These are phyloP conservation scores for Populus alba DNA, from an alignment of 345 rosid genomes.

Conservation along the genomic window DNA sequence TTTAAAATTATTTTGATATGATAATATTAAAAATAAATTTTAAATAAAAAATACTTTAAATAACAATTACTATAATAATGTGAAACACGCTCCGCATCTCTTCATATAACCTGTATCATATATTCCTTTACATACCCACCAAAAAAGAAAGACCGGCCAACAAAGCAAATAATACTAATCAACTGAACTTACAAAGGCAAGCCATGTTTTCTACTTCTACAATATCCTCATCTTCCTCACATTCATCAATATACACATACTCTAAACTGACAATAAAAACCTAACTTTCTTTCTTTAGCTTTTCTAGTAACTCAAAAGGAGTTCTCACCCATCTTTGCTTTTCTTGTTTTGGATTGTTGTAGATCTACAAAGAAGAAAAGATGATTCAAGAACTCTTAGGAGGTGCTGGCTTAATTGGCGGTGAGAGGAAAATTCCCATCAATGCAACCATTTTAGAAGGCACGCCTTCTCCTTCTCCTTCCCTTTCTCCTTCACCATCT, in stretches of 20 bases:
- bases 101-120: constrained; percentile 16
- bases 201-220: constrained; percentile 13
- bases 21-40: too few relatives aligned
- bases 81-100: neutral
- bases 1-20: too few relatives aligned
- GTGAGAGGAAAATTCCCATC: constrained; percentile 41
- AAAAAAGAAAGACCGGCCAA: constrained; percentile 7
- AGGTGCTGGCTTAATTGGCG: constrained; percentile 40
- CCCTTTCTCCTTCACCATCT: constrained; percentile 31
- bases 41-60: too few relatives aligned
- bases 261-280: neutral
- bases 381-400: constrained; percentile 78
- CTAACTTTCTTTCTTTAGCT: constrained; percentile 37
- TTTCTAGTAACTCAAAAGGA: constrained; percentile 40
- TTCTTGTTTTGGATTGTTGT: constrained; percentile 64
- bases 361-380: constrained; percentile 44
- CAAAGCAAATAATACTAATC: constrained; percentile 13
- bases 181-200: constrained; percentile 32
- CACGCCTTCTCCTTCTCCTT: constrained; percentile 33
- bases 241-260: constrained; percentile 24
- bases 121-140: constrained; percentile 23
- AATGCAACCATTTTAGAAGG: constrained; percentile 47
- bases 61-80: too few relatives aligned
- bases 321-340: constrained; percentile 36
- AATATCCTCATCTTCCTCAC: constrained; percentile 11